Evolutionary conservation across 2,329 filamentous ascomycete species (phyloP), one percentile per base, ranked within the genome.

Genomic region (Alternaria infectoria): DNA sequence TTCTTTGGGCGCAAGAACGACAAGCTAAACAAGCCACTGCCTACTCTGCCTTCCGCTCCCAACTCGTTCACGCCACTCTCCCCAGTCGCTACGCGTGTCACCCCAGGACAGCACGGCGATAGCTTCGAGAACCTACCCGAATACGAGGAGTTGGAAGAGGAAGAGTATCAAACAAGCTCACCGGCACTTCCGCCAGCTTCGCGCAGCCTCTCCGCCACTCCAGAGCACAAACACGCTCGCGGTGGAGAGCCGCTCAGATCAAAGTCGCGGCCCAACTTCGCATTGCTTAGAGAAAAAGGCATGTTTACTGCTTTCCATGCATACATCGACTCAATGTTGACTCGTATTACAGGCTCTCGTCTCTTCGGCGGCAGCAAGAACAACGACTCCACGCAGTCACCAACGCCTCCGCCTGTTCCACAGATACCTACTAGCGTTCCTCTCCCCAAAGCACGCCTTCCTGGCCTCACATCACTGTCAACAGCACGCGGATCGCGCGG

Each of bases 371-470:
- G 51, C 32, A 59, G 43, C 13, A 55, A 54, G 11, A 26, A 54
- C 6, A 13, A 7, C 30, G n/a, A 13, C 15, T 15, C 19, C 9
- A 28, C 50, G 19, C 49, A 62, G n/a, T 56, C 56, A 13, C 51
- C 62, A 7, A 67, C 70, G n/a, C 67, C 60, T 23, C 69, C 67
- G 12, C 70, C 64, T 1, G 8, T 65, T 5, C 71, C 71, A 1
- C 65, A 69, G 45, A 65, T 73, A 6, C 62, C 66, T 11, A 49
- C 62, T n/a, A 46, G 59, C 3, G 51, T 45, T 4, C 30, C 54
- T 19, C 23, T 51, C 10, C 40, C 60, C 19, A 61, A 60, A n/a
- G 19, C 59, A 3, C 58, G 25, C 30, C 68, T 36, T 10, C 30
- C 57, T 8, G 36, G 23, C 5, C 40, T 65, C 10, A 30, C 44